These are phyloP conservation scores for Selenicereus undatus DNA, from an alignment of 148 eudicot species.

Conservation along the genomic window DNA sequence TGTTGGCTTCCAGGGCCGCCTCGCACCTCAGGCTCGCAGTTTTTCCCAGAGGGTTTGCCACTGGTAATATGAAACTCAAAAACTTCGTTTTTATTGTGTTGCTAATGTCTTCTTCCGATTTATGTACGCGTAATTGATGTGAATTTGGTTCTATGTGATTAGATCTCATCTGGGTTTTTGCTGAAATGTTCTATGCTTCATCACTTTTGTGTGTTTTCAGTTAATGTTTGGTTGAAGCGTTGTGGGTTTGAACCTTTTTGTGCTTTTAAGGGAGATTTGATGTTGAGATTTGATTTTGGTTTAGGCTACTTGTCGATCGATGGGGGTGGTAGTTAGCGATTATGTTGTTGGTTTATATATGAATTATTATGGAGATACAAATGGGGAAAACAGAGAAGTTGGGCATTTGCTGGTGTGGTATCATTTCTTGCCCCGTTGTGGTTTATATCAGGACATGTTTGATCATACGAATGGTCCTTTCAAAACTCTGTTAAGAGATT, in stretches of 20 bases:
- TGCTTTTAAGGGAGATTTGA: not conserved
- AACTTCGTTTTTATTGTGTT: not conserved
- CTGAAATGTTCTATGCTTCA: not conserved
- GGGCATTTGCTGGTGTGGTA: not conserved
- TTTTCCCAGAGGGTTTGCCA: constrained; percentile 50
- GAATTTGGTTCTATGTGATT: not conserved
- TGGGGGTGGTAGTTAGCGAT: not conserved
- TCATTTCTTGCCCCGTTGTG: not conserved
- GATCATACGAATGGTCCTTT: not conserved
- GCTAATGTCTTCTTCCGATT: not conserved
- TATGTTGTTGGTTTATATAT: not conserved
- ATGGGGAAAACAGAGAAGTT: not conserved
- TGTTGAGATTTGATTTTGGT: not conserved
- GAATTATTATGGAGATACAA: not conserved
- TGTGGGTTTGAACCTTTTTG: not conserved
- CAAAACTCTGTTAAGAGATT: not conserved
- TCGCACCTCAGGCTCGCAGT: constrained; percentile 56
- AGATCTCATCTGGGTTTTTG: constrained; percentile 26
- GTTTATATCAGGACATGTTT: not conserved
- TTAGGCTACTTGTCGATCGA: not conserved
- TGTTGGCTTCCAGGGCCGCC: constrained; percentile 63
- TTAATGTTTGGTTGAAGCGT: not conserved
- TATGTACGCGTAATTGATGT: not conserved
- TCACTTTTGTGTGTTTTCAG: not conserved
- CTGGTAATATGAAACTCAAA: constrained; percentile 38